These are phyloP conservation scores for Nematocida sp. DNA, from an alignment of 371 early-diverging fungal species.

Conservation along the genomic window DNA sequence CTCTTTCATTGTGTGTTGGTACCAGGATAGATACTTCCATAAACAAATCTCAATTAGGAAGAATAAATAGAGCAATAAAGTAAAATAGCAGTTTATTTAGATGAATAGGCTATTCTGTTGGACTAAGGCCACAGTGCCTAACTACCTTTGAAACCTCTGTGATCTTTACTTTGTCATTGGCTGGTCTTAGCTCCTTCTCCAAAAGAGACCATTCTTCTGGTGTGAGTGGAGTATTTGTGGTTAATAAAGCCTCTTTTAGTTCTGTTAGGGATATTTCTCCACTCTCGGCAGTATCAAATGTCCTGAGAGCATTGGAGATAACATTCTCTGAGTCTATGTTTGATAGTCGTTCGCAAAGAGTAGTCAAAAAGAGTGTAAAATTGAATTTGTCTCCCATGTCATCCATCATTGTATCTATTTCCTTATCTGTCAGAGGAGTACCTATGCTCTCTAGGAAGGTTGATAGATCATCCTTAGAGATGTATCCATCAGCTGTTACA, in stretches of 20 bases:
- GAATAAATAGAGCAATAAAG: not conserved
- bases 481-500: constrained; percentile 74
- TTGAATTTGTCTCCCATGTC: constrained; percentile 73
- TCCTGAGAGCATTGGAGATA: constrained; percentile 75
- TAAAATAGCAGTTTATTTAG: not conserved
- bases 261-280: constrained; percentile 13
- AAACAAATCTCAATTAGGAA: too few relatives aligned
- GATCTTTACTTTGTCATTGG: constrained; percentile 5
- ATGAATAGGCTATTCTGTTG: not conserved
- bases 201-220: constrained; percentile 29
- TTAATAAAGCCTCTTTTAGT: constrained; percentile 13
- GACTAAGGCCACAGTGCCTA: constrained; percentile 45
- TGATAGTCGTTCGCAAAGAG: constrained; percentile 80
- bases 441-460: constrained; percentile 74
- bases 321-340: constrained; percentile 78
- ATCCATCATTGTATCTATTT: constrained; percentile 78
- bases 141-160: constrained; percentile 15
- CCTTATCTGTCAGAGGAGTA: constrained; percentile 70
- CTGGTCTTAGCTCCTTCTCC: constrained; percentile 36
- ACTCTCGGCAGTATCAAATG: constrained; percentile 68
- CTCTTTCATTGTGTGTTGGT: constrained; percentile 95
- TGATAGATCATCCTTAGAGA: constrained; percentile 77
- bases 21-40: constrained; percentile 64
- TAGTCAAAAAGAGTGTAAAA: constrained; percentile 81
- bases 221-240: not conserved